phyloP scores from a whole-genome alignment of 1,284 basidiomycete species.

The Cutaneotrichosporon daszewskae region DNA sequence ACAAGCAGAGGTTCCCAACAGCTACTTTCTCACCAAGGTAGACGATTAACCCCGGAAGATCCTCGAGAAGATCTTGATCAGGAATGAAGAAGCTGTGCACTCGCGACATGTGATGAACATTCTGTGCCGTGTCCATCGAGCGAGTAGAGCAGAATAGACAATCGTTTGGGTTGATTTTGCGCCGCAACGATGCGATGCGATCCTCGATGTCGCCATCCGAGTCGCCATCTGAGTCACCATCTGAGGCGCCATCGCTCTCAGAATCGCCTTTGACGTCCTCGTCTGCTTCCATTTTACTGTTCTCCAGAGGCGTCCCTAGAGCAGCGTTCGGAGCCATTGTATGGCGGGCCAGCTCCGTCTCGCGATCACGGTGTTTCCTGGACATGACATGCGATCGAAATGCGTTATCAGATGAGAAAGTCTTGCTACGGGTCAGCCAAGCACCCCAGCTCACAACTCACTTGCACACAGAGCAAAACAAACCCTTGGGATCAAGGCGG shows the following conservation, averaged over 20 bases:
- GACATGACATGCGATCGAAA: slow-evolving; percentile 82
- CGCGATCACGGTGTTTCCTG: slow-evolving; percentile 83
- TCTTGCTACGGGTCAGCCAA: slow-evolving; percentile 58
- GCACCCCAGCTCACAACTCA: slow-evolving; percentile 39
- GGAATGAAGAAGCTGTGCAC: slow-evolving; percentile 94
- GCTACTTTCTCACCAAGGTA: slow-evolving; percentile 93
- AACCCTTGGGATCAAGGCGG: slow-evolving; percentile 59
- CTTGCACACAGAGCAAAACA: slow-evolving; percentile 77
- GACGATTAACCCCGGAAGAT: slow-evolving; percentile 70
- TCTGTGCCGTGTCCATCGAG: slow-evolving; percentile 58
- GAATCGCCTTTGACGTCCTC: no score
- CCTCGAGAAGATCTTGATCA: slow-evolving; percentile 83
- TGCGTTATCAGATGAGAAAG: slow-evolving; percentile 83
- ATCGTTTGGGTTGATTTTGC: slow-evolving; percentile 55
- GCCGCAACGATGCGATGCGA: slow-evolving; percentile 68
- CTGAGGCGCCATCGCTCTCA: slow-evolving; percentile 41
- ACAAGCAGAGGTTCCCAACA: slow-evolving; percentile 87
- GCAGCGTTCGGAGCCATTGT: no score
- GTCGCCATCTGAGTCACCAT: slow-evolving; percentile 51
- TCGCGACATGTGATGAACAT: slow-evolving; percentile 79
- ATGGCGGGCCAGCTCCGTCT: slow-evolving; percentile 42
- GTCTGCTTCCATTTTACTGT: no score
- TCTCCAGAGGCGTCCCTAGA: no score
- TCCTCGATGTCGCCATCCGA: slow-evolving; percentile 42
- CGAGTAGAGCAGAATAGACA: slow-evolving; percentile 80